Evolutionary conservation across 2,329 filamentous ascomycete genomes (phyloP).

Genomic region (Didymella keratinophila): DNA sequence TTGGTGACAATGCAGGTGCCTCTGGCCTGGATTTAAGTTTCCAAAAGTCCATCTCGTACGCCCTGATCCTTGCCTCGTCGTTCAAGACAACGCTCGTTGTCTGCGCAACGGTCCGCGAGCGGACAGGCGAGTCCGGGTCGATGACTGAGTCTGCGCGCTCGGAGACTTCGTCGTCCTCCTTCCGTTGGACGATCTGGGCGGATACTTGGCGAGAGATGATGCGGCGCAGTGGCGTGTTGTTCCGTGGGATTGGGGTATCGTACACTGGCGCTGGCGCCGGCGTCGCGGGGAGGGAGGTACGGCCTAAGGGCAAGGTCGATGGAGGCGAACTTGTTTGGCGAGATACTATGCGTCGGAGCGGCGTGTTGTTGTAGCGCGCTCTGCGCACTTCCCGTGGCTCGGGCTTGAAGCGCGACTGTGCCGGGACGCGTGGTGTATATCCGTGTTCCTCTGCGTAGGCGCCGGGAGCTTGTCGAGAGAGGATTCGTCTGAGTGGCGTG

Average conservation of each 20-base stretch:
- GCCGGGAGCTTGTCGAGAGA: not conserved
- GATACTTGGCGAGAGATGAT: slow-evolving; percentile 9
- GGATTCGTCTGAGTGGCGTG: slow-evolving; percentile 11
- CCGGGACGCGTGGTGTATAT: accelerated
- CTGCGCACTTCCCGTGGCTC: not conserved
- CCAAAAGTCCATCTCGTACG: not conserved
- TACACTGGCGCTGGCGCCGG: too few relatives aligned
- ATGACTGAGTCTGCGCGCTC: slow-evolving; percentile 16
- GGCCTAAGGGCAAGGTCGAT: too few relatives aligned
- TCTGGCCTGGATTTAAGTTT: not conserved
- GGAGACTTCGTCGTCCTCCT: not conserved
- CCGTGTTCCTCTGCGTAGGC: too few relatives aligned
- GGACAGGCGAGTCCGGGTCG: not conserved
- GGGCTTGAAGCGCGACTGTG: not conserved
- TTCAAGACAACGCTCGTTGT: too few relatives aligned
- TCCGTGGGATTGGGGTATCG: too few relatives aligned
- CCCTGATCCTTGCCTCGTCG: not conserved
- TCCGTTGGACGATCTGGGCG: not conserved
- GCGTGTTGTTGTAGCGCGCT: slow-evolving; percentile 13
- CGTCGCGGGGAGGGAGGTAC: too few relatives aligned
- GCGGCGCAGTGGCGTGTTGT: slow-evolving; percentile 14
- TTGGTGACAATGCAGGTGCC: too few relatives aligned
- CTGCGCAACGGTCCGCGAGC: too few relatives aligned
- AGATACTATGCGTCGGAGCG: slow-evolving; percentile 3
- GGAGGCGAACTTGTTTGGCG: too few relatives aligned